Percentiles rank a stretch among this genome's conserved stretches.
Conservation (phyloP, 169 alveolate genomes). For the Eimeria necatrix region DNA sequence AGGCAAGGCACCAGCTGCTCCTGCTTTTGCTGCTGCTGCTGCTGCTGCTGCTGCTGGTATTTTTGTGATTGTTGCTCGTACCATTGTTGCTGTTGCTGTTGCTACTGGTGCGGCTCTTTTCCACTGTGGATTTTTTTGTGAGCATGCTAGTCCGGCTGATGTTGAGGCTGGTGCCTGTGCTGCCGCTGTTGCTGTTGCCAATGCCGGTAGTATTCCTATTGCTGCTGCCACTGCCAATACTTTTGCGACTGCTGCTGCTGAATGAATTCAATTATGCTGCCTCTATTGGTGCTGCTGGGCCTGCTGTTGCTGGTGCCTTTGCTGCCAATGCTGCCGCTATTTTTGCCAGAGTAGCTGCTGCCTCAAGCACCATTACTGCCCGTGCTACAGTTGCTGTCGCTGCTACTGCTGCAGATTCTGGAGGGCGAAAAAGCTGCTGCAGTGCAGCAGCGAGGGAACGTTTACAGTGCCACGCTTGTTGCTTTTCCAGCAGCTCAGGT, state of each 20-base stretch:
- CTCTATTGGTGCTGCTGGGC: not conserved
- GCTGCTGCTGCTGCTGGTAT: no score
- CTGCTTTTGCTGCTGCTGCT: no score
- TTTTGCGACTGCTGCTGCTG: not conserved
- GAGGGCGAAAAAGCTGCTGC: conserved; percentile 47
- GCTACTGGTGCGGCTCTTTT: no score
- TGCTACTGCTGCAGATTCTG: conserved; percentile 13
- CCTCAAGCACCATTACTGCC: no score
- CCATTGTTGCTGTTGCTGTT: no score
- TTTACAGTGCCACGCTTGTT: conserved; percentile 57
- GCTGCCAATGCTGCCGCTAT: conserved; percentile 43
- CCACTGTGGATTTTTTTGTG: no score
- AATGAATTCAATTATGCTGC: not conserved
- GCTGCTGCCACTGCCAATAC: not conserved
- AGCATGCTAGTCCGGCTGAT: no score
- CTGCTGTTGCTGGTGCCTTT: not conserved
- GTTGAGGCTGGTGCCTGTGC: no score
- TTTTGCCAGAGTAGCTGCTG: not conserved
- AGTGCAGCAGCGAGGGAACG: conserved; percentile 52
- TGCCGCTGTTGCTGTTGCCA: not conserved
- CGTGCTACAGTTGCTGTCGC: not conserved
- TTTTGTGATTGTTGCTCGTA: no score
- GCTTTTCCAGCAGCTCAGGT: conserved; percentile 75
- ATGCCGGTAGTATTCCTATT: not conserved
- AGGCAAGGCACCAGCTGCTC: not conserved